Percentiles rank a stretch among this genome's conserved stretches.
These are phyloP conservation scores for Teratosphaeria nubilosa DNA, from an alignment of 2,329 filamentous ascomycete genomes.

Conservation along the genomic window DNA sequence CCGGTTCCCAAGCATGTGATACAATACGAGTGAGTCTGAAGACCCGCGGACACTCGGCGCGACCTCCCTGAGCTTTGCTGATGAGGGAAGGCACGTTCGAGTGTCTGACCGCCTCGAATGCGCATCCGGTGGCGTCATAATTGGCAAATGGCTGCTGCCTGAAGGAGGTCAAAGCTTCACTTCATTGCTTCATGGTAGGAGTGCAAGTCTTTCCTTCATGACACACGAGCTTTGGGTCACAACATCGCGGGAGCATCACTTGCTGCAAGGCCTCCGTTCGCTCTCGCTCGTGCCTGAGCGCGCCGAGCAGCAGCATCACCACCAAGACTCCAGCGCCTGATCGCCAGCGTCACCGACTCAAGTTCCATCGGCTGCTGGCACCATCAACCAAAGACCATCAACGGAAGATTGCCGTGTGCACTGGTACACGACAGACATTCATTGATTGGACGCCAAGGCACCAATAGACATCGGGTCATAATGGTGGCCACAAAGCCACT, in stretches of 20 bases:
- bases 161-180: neutral
- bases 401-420: too few species aligned
- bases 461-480: neutral
- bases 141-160: neutral
- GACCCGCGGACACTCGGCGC: neutral
- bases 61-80: neutral
- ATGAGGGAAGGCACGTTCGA: neutral
- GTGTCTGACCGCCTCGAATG: too few species aligned
- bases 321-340: neutral
- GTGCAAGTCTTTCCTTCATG: neutral
- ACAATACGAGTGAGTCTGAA: neutral
- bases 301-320: neutral
- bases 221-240: neutral
- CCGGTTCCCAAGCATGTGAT: too few species aligned
- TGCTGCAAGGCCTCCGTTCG: neutral
- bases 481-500: neutral
- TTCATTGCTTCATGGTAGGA: neutral
- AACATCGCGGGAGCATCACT: neutral
- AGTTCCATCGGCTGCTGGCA: too few species aligned
- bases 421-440: too few species aligned
- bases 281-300: neutral
- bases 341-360: too few species aligned
- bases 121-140: too few species aligned
- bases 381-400: too few species aligned
- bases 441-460: neutral